These are phyloP conservation scores for Pseudogymnoascus sp. DNA, from an alignment of 2,329 filamentous ascomycete genomes.

Conservation along the genomic window DNA sequence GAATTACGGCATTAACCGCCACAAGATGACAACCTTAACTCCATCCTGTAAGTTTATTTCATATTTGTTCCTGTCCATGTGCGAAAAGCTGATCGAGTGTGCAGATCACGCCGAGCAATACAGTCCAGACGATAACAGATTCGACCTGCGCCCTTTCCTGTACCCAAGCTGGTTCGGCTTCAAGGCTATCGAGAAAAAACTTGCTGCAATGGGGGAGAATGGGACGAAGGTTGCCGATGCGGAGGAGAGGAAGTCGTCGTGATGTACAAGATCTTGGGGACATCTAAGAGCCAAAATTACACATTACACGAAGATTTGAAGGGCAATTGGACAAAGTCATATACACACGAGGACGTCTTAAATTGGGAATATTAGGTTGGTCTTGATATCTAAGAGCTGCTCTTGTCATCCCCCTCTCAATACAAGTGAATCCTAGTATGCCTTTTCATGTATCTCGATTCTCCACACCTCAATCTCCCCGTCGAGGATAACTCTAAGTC, in stretches of 20 bases:
- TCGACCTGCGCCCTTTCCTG: constrained; percentile 47
- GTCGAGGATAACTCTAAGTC: no score
- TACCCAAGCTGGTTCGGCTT: constrained; percentile 29
- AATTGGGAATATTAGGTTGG: no score
- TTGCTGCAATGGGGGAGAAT: constrained; percentile 34
- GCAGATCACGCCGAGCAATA: constrained; percentile 34
- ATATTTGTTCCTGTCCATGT: background rate
- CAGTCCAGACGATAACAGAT: constrained; percentile 48
- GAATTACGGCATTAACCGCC: constrained; percentile 49
- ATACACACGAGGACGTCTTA: no score
- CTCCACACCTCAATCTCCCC: no score
- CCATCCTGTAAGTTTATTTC: constrained; percentile 36
- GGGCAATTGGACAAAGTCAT: no score
- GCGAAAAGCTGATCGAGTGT: background rate
- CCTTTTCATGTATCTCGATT: no score
- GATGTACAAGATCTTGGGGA: background rate
- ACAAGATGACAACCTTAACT: constrained; percentile 51
- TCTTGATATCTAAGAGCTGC: no score
- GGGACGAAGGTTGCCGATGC: constrained; percentile 10
- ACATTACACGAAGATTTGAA: background rate
- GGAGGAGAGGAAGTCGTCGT: constrained; percentile 9
- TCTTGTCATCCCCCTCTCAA: no score
- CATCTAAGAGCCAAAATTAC: background rate
- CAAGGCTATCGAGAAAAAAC: constrained; percentile 38
- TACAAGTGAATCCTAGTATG: no score